A percentile compares a stretch with the other conserved stretches of the same genome.
phyloP scores from a whole-genome alignment of 805 yeast genomes.

The Scheffersomyces lignosus region DNA sequence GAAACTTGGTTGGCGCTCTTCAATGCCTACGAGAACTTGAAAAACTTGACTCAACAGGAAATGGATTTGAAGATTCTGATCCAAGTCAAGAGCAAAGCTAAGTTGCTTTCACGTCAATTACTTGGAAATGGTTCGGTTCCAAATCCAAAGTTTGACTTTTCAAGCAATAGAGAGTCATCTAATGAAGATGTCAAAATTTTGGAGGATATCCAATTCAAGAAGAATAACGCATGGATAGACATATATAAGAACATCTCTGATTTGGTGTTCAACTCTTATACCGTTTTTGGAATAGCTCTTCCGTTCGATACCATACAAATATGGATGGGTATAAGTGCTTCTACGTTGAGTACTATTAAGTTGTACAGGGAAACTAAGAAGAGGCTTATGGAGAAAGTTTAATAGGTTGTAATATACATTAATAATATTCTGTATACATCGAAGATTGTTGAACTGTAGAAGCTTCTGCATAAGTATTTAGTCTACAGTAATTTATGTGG shows the following conservation, averaged over 20 bases:
- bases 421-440: too few species aligned
- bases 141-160: conserved; percentile 5
- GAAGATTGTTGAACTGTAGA: too few species aligned
- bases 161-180: conserved; percentile 10
- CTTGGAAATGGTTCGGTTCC: conserved; percentile 22
- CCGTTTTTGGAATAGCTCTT: conserved; percentile 36
- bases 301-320: conserved; percentile 43
- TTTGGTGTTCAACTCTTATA: conserved; percentile 40
- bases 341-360: conserved; percentile 37
- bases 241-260: conserved; percentile 40
- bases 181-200: conserved; percentile 22
- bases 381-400: conserved; percentile 15
- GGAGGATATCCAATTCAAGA: conserved; percentile 36
- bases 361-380: conserved; percentile 39
- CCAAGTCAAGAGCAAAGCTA: conserved; percentile 60
- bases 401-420: background rate
- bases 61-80: conserved; percentile 55
- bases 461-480: too few species aligned
- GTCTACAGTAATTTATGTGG: too few species aligned
- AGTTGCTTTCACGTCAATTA: conserved; percentile 41
- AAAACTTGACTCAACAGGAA: conserved; percentile 47
- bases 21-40: conserved; percentile 47
- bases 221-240: conserved; percentile 38
- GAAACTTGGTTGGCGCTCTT: conserved; percentile 60
- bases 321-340: conserved; percentile 47